Evolutionary conservation across 2,329 filamentous ascomycete species (phyloP), one percentile per base, ranked within the genome.

Genomic region (Monilinia laxa): DNA sequence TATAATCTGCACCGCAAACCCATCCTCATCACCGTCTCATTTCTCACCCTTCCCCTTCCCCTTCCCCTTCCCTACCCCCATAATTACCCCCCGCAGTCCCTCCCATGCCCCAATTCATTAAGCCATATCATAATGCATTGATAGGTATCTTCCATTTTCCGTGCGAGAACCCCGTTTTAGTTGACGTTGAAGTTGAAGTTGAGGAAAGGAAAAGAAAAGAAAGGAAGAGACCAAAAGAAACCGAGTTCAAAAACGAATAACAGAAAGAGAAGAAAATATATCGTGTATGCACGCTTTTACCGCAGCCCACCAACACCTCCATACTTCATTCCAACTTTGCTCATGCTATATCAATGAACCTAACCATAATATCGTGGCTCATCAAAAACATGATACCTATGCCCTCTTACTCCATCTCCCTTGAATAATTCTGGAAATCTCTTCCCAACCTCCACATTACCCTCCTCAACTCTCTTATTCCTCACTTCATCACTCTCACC

Each of bases 321-420:
- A 4, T 5, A 10, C 10, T 12, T 12, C 18, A 35, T 35, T 2
- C 20, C 14, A 47, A 20, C 16, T 9, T 28, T 9, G 20, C 51
- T 53, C 25, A 20, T 11, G 16, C 28, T n/a, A 35, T 9, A 3
- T 14, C 40, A 42, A 25, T 35, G 18, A 38, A 51, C 28, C 45
- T 67, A 76, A 16, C 70, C 74, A 68, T 70, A 89, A 76, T 95
- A 97, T 76, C 91, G 85, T 60, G 93, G 93, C 80, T 96, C 92
- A 72, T 97, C 85, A 79, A 99, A 98, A 40, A 98, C 95, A 78
- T 99, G 95, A 79, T 98, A 99, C 68, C 84, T 81, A 79, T 99
- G 95, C 5, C 92, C 95, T 68, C 95, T 84, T 6, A 97, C 92
- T 57, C 95, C 95, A 71, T 93, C 79, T 0, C 93, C 94, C 71